Percentiles rank a stretch among this genome's conserved stretches.
phyloP scores from a whole-genome alignment of 2,329 filamentous ascomycete species.

The Aureobasidium melanogenum region DNA sequence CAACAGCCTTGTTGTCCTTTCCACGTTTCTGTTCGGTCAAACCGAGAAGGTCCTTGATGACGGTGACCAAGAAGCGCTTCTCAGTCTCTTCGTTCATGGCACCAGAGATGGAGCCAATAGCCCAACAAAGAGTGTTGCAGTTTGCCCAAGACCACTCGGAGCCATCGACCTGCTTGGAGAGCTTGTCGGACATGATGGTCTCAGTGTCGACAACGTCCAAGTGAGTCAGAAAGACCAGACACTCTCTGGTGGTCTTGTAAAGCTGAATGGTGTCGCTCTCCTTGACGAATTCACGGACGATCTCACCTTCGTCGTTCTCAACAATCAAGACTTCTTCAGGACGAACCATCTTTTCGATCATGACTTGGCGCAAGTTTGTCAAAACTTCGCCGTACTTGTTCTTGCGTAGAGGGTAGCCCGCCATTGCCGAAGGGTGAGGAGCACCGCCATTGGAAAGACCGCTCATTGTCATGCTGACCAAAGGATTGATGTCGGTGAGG shows the following conservation, averaged over 20 bases:
- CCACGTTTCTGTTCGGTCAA: constrained; percentile 98
- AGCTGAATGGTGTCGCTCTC: constrained; percentile 98
- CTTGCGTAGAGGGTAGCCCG: constrained; percentile 88
- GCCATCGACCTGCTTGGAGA: constrained; percentile 89
- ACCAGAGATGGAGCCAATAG: constrained; percentile 94
- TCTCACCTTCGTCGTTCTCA: constrained; percentile 99
- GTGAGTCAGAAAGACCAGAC: constrained; percentile 93
- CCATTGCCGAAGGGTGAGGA: constrained; percentile 73
- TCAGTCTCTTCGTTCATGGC: constrained; percentile 99
- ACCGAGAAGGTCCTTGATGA: constrained; percentile 95
- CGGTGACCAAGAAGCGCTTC: constrained; percentile 95
- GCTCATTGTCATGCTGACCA: constrained; percentile 67
- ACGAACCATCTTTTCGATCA: constrained; percentile 99
- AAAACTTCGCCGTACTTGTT: constrained; percentile 96
- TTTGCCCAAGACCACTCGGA: constrained; percentile 99
- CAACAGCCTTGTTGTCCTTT: constrained; percentile 98
- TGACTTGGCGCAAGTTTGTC: constrained; percentile 88
- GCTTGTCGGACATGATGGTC: constrained; percentile 98
- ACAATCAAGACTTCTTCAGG: constrained; percentile 97
- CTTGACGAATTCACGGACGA: constrained; percentile 98
- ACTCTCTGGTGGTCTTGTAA: constrained; percentile 98
- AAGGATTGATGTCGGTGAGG: constrained; percentile 83
- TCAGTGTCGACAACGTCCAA: constrained; percentile 96
- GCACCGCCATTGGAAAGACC: constrained; percentile 71
- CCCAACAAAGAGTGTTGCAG: constrained; percentile 99